Base-by-base conservation (phyloP, 305 asterid genomes). In the Rubia occidens region DNA sequence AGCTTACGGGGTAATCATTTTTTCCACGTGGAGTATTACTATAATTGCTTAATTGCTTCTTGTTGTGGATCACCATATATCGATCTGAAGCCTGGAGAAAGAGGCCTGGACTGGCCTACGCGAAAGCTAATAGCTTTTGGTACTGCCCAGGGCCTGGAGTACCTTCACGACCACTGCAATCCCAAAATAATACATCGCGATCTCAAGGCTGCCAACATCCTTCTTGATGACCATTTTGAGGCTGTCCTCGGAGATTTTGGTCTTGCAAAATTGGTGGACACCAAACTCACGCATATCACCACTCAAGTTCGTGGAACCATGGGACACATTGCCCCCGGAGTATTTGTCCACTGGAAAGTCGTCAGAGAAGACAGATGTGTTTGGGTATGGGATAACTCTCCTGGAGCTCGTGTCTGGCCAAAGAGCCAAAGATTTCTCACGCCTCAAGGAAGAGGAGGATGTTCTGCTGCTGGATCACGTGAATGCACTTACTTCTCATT, bases 191-290 rank as follows among this genome's bases (percentile, higher is more conserved):
- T 92, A 35, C 98, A 92, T 72, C 86, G 98, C 0, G 96, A 92
- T 76, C 68, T 92, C 79, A 92, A 92, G 82, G 98, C 98, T 42
- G 96, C 98, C 9, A 92, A 92, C 66, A 89, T 92, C 72, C 96
- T 92, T 67, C 89, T 89, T 9, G 75, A 85, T 13, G 95, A 89
- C 51, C 86, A 87, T 0, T 87, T 88, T 67, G 96, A 88, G 21
- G 86, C 96, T 14, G 93, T 92, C 42, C 96, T 89, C 11, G 98
- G 98, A 71, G 98, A 92, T 74, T 92, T 92, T 20, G 98, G 98
- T 29, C 68, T 92, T 58, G 96, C 98, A 63, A 89, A 92, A 64
- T 73, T 81, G 13, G 90, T 92, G 64, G 96, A 92, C 72, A 64
- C 91, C 0, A 82, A 88, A 47, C 82, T 74, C 5, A 92, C 98